Percentiles rank a stretch among this genome's conserved stretches.
These are phyloP conservation scores for Sphaerostilbella broomeana DNA, from an alignment of 2,329 filamentous ascomycete species.

Conservation along the genomic window DNA sequence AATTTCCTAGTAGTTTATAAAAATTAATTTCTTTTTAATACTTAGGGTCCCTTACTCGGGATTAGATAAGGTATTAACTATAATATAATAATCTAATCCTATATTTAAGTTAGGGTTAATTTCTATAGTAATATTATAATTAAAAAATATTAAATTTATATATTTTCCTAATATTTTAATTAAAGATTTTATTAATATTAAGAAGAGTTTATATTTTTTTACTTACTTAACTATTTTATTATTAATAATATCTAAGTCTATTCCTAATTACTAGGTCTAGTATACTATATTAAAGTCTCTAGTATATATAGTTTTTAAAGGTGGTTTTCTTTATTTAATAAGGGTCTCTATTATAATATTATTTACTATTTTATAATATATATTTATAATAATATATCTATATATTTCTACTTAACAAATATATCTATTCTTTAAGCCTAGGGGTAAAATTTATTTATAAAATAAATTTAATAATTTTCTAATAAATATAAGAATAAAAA, in stretches of 20 bases:
- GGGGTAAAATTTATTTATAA: not conserved
- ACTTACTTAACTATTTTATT: not conserved
- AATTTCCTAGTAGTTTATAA: not conserved
- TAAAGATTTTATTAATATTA: not conserved
- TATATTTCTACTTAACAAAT: not conserved
- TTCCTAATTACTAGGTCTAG: not conserved
- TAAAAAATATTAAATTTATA: not conserved
- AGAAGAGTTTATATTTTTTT: not conserved
- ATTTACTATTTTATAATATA: not conserved
- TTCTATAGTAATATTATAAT: not conserved
- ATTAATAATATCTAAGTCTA: not conserved
- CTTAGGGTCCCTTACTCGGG: not conserved
- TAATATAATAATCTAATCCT: not conserved
- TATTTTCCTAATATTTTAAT: not conserved
- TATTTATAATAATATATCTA: not conserved
- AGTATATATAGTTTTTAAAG: not conserved
- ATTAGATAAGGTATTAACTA: not conserved
- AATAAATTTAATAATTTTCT: not conserved
- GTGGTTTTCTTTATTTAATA: not conserved
- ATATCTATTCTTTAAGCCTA: not conserved
- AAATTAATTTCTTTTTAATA: not conserved
- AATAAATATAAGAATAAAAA: constrained; percentile 7
- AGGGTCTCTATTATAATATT: not conserved
- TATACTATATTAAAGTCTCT: not conserved
- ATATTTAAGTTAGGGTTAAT: not conserved